phyloP scores from a whole-genome alignment of 345 rosid genomes.

The Conringia planisiliqua region DNA sequence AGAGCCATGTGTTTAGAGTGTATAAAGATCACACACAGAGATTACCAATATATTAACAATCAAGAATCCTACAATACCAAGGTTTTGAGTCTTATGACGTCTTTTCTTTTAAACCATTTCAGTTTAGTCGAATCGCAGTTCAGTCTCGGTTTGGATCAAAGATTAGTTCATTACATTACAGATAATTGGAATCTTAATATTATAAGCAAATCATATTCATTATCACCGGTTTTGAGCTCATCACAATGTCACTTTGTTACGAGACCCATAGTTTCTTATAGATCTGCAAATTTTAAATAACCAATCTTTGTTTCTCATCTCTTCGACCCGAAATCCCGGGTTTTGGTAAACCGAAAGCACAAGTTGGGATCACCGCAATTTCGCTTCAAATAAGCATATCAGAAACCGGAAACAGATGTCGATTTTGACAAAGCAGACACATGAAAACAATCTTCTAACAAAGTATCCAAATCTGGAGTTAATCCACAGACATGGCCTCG shows the following conservation, averaged over 20 bases:
- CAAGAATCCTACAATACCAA: background rate
- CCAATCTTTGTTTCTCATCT: background rate
- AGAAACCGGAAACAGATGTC: conserved; percentile 8
- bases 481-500: conserved; percentile 42
- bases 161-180: background rate
- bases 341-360: background rate
- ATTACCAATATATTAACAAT: background rate
- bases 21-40: background rate
- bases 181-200: background rate
- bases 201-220: background rate
- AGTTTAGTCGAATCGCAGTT: background rate
- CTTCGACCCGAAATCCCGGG: background rate
- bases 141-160: background rate
- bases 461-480: background rate
- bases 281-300: background rate
- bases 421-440: background rate
- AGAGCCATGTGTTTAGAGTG: background rate
- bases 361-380: background rate
- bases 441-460: conserved; percentile 6
- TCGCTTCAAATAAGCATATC: background rate
- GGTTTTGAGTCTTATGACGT: background rate
- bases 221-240: background rate
- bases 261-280: background rate
- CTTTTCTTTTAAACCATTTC: background rate
- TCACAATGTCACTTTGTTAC: background rate